Evolutionary conservation across 2,329 filamentous ascomycete species (phyloP).

Genomic region (Hypomyces perniciosus): DNA sequence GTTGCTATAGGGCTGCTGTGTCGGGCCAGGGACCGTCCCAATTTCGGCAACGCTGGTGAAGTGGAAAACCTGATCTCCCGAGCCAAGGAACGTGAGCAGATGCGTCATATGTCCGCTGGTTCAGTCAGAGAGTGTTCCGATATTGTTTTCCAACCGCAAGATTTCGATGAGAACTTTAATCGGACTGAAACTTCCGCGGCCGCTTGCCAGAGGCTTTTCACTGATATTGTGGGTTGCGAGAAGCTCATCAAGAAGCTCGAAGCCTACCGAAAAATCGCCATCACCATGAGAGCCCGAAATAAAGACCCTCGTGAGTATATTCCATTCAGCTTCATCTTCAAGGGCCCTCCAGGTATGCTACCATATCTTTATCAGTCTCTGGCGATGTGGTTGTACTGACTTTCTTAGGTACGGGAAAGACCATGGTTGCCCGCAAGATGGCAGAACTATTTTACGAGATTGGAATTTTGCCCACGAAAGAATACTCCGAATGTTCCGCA

Average conservation of each 20-base stretch:
- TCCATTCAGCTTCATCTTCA: background rate
- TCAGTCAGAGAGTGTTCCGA: background rate
- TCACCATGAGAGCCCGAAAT: background rate
- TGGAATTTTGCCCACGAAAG: background rate
- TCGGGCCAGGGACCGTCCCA: background rate
- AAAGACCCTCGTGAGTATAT: background rate
- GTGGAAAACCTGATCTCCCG: background rate
- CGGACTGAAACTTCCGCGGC: background rate
- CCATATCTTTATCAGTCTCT: background rate
- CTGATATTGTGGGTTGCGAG: background rate
- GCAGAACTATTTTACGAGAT: background rate
- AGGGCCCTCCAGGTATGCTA: background rate
- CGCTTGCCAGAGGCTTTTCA: background rate
- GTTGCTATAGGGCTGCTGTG: background rate
- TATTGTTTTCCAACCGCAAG: background rate
- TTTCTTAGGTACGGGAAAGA: background rate
- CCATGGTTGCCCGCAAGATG: conserved; percentile 1
- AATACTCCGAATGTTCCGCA: background rate
- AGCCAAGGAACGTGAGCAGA: background rate
- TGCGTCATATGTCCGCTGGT: background rate
- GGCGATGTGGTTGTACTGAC: background rate
- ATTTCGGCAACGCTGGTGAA: conserved; percentile 1
- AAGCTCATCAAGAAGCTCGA: background rate
- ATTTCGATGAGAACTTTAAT: background rate
- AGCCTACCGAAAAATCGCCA: background rate